Conservation (phyloP, 129 eudicot genomes). For the Gnaphalium uliginosum region DNA sequence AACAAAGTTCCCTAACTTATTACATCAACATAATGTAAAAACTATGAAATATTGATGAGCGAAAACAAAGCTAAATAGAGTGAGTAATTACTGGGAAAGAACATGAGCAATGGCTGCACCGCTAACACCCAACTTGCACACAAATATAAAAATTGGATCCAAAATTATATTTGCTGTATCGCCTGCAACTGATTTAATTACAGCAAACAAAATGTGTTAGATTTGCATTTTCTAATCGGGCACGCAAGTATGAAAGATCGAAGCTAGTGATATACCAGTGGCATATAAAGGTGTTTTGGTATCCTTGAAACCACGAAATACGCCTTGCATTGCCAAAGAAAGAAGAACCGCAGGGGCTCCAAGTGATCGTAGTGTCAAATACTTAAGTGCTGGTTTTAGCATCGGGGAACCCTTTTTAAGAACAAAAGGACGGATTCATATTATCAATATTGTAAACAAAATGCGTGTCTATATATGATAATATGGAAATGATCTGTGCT, state of each 20-base stretch:
- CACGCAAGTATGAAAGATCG: no score
- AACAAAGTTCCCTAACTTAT: neutral
- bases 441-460: neutral
- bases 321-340: conserved; percentile 58
- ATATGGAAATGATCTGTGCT: neutral
- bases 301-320: conserved; percentile 54
- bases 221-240: neutral
- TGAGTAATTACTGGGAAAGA: conserved; percentile 62
- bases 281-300: conserved; percentile 58
- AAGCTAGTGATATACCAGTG: conserved; percentile 45
- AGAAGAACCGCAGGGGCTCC: conserved; percentile 61
- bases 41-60: neutral
- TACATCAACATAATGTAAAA: neutral
- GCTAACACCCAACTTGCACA: conserved; percentile 53
- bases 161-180: conserved; percentile 53
- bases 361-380: conserved; percentile 43
- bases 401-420: conserved; percentile 38
- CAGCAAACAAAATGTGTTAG: neutral
- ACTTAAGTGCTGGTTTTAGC: conserved; percentile 44
- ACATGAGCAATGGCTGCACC: conserved; percentile 92
- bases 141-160: conserved; percentile 68
- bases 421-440: neutral
- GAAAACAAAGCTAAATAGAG: conserved; percentile 1
- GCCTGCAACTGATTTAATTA: conserved; percentile 52
- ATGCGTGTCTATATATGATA: neutral